These are phyloP conservation scores for Pichia sp. DNA, from an alignment of 1,139 yeast genomes.

Conservation along the genomic window DNA sequence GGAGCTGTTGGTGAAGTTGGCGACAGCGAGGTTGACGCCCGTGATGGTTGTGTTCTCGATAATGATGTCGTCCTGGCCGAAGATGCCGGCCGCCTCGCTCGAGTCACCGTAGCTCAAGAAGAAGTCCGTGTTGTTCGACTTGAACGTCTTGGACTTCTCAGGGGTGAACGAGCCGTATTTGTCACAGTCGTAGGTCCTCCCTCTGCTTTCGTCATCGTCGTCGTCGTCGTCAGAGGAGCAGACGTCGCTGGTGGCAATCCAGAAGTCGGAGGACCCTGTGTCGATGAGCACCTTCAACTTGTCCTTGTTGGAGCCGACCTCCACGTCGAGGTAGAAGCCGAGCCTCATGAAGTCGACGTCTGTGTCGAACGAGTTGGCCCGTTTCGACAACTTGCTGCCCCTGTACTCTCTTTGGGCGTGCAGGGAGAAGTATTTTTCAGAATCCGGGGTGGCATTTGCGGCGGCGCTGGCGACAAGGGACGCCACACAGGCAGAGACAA, in stretches of 20 bases:
- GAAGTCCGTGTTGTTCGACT: slow-evolving; percentile 43
- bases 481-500: not conserved
- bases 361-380: not conserved
- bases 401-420: slow-evolving; percentile 1
- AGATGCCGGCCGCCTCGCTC: slow-evolving; percentile 52
- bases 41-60: slow-evolving; percentile 40
- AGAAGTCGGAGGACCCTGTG: slow-evolving; percentile 62
- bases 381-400: not conserved
- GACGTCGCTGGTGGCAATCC: slow-evolving; percentile 38
- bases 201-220: not conserved
- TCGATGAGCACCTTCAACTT: slow-evolving; percentile 49
- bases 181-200: not conserved
- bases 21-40: slow-evolving; percentile 49
- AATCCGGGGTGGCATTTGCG: not conserved
- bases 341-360: slow-evolving; percentile 22
- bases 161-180: slow-evolving; percentile 16
- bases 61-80: slow-evolving; percentile 51
- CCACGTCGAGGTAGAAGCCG: slow-evolving; percentile 32
- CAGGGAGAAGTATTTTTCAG: not conserved
- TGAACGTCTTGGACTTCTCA: slow-evolving; percentile 42
- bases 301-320: slow-evolving; percentile 51
- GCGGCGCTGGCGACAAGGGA: not conserved
- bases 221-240: not conserved
- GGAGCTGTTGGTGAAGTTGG: slow-evolving; percentile 43
- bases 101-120: slow-evolving; percentile 55